These are phyloP conservation scores for Kodamaea arcana DNA, from an alignment of 1,139 yeast species.

Conservation along the genomic window DNA sequence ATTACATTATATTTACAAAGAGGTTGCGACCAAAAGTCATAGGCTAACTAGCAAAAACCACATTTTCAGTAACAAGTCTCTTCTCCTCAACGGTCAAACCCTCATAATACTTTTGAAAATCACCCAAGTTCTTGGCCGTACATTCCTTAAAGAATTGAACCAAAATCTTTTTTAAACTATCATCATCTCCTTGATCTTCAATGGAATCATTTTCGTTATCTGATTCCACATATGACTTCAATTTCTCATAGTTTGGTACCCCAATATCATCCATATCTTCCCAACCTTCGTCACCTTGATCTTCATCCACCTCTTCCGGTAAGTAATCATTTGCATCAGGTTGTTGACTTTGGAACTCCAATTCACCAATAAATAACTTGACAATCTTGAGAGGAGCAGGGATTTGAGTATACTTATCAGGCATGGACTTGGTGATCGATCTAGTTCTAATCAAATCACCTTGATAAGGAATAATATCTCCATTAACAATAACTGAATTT, in stretches of 20 bases:
- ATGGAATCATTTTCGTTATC: constrained; percentile 39
- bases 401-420: constrained; percentile 58
- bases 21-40: too few relatives aligned
- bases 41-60: too few relatives aligned
- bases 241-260: constrained; percentile 55
- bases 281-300: constrained; percentile 64
- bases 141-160: constrained; percentile 62
- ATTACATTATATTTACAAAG: too few relatives aligned
- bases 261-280: constrained; percentile 73
- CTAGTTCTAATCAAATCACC: constrained; percentile 71
- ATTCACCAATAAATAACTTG: constrained; percentile 65
- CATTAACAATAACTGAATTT: constrained; percentile 58
- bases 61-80: constrained; percentile 46
- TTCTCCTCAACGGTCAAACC: constrained; percentile 55
- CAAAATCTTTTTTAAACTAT: constrained; percentile 44
- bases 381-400: constrained; percentile 71
- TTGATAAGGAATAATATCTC: constrained; percentile 66
- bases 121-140: constrained; percentile 48
- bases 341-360: constrained; percentile 55
- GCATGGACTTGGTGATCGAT: constrained; percentile 72
- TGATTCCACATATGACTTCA: constrained; percentile 49
- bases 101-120: constrained; percentile 53
- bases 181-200: constrained; percentile 34
- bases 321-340: constrained; percentile 38
- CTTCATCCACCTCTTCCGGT: constrained; percentile 29